Evolutionary conservation across 2,329 filamentous ascomycete species (phyloP).

Genomic region (Colletotrichum echinochloae): DNA sequence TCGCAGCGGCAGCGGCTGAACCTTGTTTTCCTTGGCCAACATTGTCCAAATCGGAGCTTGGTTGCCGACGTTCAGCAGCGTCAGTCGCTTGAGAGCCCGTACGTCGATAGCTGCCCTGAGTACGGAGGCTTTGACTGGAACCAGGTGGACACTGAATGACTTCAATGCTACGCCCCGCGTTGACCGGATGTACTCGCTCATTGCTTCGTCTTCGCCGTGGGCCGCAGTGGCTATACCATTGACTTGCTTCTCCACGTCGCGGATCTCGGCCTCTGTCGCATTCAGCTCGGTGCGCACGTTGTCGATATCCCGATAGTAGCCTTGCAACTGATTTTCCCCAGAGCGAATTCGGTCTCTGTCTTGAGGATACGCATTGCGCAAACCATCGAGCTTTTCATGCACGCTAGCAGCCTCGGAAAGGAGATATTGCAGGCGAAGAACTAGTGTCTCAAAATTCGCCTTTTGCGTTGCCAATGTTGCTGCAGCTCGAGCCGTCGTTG

Average conservation of each 20-base stretch:
- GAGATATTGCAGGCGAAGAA: slow-evolving; percentile 49
- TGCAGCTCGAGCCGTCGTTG: slow-evolving; percentile 21
- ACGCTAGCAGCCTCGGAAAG: slow-evolving; percentile 48
- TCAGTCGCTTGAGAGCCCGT: slow-evolving; percentile 65
- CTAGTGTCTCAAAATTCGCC: slow-evolving; percentile 50
- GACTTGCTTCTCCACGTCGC: slow-evolving; percentile 47
- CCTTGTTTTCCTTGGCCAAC: slow-evolving; percentile 65
- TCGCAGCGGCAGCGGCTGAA: slow-evolving; percentile 62
- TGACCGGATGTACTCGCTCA: slow-evolving; percentile 66
- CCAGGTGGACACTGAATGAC: slow-evolving; percentile 66
- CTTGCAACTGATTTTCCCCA: slow-evolving; percentile 47
- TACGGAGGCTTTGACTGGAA: slow-evolving; percentile 70
- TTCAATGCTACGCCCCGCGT: slow-evolving; percentile 70
- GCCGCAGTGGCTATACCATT: slow-evolving; percentile 38
- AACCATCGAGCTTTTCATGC: slow-evolving; percentile 47
- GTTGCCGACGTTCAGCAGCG: slow-evolving; percentile 72
- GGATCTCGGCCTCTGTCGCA: slow-evolving; percentile 52
- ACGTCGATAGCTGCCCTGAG: slow-evolving; percentile 69
- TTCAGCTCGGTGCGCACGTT: slow-evolving; percentile 52
- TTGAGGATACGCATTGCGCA: slow-evolving; percentile 41
- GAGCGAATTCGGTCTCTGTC: slow-evolving; percentile 44
- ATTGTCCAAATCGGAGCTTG: slow-evolving; percentile 71
- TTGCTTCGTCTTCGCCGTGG: slow-evolving; percentile 44
- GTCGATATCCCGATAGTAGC: slow-evolving; percentile 49
- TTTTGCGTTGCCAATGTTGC: slow-evolving; percentile 48